phyloP scores from a whole-genome alignment of 2,329 filamentous ascomycete species.

The Harringtonia aguacate region DNA sequence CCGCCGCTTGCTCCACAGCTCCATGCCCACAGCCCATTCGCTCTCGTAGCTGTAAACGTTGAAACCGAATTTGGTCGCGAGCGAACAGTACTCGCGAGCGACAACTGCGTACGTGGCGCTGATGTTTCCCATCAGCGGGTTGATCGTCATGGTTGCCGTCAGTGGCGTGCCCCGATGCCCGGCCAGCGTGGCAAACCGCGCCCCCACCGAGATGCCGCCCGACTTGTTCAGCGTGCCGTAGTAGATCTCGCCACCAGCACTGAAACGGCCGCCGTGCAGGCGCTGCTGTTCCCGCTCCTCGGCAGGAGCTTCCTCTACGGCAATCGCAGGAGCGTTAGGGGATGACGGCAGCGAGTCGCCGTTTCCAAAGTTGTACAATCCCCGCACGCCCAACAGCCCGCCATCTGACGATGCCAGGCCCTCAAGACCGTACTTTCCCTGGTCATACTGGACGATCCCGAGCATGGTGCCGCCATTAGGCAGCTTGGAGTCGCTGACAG shows the following conservation, averaged over 20 bases:
- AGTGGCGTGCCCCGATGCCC: constrained; percentile 76
- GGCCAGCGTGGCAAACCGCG: constrained; percentile 81
- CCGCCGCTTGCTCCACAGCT: constrained; percentile 69
- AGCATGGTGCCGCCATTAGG: constrained; percentile 68
- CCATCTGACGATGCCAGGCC: constrained; percentile 90
- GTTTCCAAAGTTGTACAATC: constrained; percentile 83
- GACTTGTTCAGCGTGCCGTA: constrained; percentile 94
- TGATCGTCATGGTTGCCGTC: constrained; percentile 85
- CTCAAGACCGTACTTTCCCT: constrained; percentile 79
- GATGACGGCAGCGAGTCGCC: constrained; percentile 10
- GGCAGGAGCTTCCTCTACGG: neutral
- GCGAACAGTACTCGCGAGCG: constrained; percentile 69
- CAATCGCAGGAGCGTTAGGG: constrained; percentile 12
- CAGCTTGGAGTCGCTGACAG: constrained; percentile 61
- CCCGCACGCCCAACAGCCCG: constrained; percentile 74
- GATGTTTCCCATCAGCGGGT: constrained; percentile 88
- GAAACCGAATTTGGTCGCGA: constrained; percentile 90
- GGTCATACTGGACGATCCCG: constrained; percentile 68
- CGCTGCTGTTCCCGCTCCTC: constrained; percentile 38
- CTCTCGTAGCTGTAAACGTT: constrained; percentile 98
- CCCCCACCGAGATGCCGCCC: constrained; percentile 78
- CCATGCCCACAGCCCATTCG: constrained; percentile 81
- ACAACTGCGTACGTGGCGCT: constrained; percentile 87
- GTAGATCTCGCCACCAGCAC: constrained; percentile 85
- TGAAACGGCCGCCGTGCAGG: constrained; percentile 66